Conservation (phyloP, 805 yeast genomes). For the Lachancea cidri region DNA sequence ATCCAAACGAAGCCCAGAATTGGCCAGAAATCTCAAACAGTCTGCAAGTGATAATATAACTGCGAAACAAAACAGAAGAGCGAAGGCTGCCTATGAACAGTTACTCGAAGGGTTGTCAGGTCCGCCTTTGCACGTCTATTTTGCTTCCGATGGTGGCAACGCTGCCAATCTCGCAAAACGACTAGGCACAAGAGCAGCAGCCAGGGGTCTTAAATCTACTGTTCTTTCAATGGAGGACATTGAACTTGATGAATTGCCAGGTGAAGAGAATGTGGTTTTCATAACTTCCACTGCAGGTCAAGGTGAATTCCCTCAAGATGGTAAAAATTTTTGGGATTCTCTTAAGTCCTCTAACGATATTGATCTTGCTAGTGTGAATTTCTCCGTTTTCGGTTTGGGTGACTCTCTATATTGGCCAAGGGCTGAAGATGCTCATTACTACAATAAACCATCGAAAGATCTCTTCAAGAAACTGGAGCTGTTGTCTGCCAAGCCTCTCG, state of each 20-base stretch:
- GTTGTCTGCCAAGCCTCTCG: constrained; percentile 69
- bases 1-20: constrained; percentile 62
- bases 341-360: constrained; percentile 57
- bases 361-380: constrained; percentile 58
- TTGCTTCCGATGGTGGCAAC: constrained; percentile 89
- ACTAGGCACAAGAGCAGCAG: constrained; percentile 70
- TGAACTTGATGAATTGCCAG: constrained; percentile 66
- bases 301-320: constrained; percentile 86
- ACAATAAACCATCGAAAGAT: constrained; percentile 85
- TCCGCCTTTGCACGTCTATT: constrained; percentile 82
- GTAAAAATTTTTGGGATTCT: constrained; percentile 68
- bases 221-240: constrained; percentile 61
- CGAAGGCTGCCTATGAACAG: constrained; percentile 71
- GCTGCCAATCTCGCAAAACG: constrained; percentile 80
- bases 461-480: constrained; percentile 56
- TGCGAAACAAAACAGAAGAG: constrained; percentile 54
- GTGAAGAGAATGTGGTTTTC: constrained; percentile 57
- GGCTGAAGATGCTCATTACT: constrained; percentile 89
- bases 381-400: constrained; percentile 87
- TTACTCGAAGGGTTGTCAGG: constrained; percentile 85
- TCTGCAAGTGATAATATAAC: constrained; percentile 59
- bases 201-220: constrained; percentile 56
- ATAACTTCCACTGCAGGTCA: constrained; percentile 93
- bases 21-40: constrained; percentile 65
- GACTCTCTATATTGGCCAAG: constrained; percentile 97